Evolutionary conservation across 495 filamentous ascomycete species (phyloP).

Genomic region (Aspergillus hancockii): DNA sequence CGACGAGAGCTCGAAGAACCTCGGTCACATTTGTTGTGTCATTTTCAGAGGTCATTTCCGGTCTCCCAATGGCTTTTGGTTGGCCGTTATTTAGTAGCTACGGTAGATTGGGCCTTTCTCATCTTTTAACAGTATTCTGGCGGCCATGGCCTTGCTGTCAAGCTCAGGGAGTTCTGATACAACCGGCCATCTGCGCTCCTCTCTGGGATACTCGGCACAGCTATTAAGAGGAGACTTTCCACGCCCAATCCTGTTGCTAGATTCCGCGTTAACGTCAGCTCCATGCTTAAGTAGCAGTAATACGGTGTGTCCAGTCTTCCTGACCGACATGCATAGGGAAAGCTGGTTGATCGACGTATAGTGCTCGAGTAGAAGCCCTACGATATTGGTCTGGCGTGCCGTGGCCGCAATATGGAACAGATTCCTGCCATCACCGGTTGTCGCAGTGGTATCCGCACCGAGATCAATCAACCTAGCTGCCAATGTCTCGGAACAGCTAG

Average conservation of each 20-base stretch:
- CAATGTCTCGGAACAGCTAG: slow-evolving; percentile 29
- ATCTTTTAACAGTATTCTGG: not conserved
- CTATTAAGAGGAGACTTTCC: slow-evolving; percentile 8
- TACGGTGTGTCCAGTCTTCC: slow-evolving; percentile 37
- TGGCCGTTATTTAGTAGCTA: no score
- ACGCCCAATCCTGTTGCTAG: not conserved
- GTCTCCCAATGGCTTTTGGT: no score
- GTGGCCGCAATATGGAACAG: slow-evolving; percentile 41
- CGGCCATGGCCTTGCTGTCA: not conserved
- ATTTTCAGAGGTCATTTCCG: not conserved
- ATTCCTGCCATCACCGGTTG: slow-evolving; percentile 32
- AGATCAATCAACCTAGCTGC: slow-evolving; percentile 32
- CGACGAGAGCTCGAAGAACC: not conserved
- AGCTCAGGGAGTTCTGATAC: not conserved
- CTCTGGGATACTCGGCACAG: slow-evolving; percentile 16
- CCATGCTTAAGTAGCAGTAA: slow-evolving; percentile 34
- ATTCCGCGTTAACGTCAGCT: slow-evolving; percentile 23
- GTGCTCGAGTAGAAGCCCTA: slow-evolving; percentile 38
- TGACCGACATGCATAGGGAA: slow-evolving; percentile 32
- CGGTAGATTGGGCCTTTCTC: slow-evolving; percentile 1
- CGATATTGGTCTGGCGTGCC: slow-evolving; percentile 34
- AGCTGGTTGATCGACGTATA: slow-evolving; percentile 10
- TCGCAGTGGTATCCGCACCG: slow-evolving; percentile 28
- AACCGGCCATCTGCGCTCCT: not conserved
- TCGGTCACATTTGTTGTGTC: not conserved